Evolutionary conservation across 495 filamentous ascomycete genomes (phyloP).

Genomic region (Aspergillus homomorphus): DNA sequence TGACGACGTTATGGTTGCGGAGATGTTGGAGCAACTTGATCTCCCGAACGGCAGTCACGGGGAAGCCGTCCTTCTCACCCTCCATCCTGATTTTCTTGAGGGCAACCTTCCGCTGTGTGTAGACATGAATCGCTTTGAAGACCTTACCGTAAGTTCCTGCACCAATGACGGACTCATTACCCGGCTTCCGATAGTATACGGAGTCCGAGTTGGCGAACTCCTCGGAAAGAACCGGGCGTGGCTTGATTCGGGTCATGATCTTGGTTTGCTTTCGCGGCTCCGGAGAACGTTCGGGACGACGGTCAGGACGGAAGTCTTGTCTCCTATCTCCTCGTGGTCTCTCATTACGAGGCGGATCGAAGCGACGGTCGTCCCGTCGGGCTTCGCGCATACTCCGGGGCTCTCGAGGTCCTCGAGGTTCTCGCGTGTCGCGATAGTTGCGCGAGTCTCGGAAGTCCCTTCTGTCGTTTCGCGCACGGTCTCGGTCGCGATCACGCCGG

Average conservation of each 20-base stretch:
- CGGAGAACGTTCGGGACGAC: slow-evolving; percentile 36
- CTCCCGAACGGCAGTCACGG: slow-evolving; percentile 93
- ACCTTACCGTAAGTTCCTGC: slow-evolving; percentile 96
- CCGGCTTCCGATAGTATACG: slow-evolving; percentile 87
- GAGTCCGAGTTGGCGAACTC: slow-evolving; percentile 78
- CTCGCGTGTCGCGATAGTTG: background rate
- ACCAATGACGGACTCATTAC: slow-evolving; percentile 90
- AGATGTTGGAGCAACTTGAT: slow-evolving; percentile 94
- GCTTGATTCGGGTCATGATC: slow-evolving; percentile 67
- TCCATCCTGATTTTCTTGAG: slow-evolving; percentile 96
- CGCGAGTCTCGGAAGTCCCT: slow-evolving; percentile 32
- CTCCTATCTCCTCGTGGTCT: slow-evolving; percentile 35
- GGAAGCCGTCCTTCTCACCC: slow-evolving; percentile 94
- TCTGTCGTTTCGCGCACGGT: slow-evolving; percentile 39
- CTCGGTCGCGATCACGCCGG: slow-evolving; percentile 37
- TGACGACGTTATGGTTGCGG: slow-evolving; percentile 87
- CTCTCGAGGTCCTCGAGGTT: slow-evolving; percentile 50
- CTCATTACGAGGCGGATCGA: slow-evolving; percentile 36
- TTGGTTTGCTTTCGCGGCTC: slow-evolving; percentile 62
- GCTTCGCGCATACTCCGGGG: slow-evolving; percentile 48
- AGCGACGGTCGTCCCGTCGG: slow-evolving; percentile 41
- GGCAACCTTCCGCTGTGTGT: slow-evolving; percentile 85
- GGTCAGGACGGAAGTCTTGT: slow-evolving; percentile 38
- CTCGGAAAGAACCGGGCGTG: slow-evolving; percentile 62
- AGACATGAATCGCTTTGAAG: slow-evolving; percentile 96